Percentiles rank a stretch among this genome's conserved stretches.
These are phyloP conservation scores for Dendrobium officinale DNA, from an alignment of 106 monocot species.

Conservation along the genomic window DNA sequence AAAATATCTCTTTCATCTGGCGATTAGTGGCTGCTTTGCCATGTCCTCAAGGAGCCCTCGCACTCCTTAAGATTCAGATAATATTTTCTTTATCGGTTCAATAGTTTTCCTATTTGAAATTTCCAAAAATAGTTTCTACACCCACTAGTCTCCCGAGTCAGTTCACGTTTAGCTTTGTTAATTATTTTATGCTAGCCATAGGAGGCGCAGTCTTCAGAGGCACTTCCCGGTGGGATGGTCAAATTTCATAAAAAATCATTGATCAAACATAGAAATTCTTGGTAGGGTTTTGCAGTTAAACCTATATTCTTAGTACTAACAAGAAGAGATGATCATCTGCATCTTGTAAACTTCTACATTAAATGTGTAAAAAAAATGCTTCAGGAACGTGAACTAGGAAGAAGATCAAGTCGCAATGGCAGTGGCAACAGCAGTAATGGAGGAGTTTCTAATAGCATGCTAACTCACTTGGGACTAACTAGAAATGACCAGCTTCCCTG, in stretches of 20 bases:
- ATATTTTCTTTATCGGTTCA: no score
- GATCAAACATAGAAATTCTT: not conserved
- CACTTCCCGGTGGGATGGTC: not conserved
- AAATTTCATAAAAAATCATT: not conserved
- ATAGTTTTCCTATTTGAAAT: no score
- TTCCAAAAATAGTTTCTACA: not conserved
- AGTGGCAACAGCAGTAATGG: conserved; percentile 4
- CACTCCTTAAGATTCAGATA: no score
- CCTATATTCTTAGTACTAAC: not conserved
- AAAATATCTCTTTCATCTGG: no score
- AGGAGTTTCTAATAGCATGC: not conserved
- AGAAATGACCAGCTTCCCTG: conserved; percentile 40
- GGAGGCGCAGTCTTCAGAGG: not conserved
- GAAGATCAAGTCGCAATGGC: not conserved
- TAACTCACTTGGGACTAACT: conserved; percentile 5
- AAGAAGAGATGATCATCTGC: not conserved
- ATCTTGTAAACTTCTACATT: not conserved
- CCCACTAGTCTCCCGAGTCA: not conserved
- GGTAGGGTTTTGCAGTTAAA: not conserved
- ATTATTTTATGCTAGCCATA: not conserved
- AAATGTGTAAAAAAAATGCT: not conserved
- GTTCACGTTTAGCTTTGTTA: not conserved
- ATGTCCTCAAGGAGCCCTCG: no score
- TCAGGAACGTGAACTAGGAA: conserved; percentile 25
- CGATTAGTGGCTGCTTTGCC: no score